Evolutionary conservation across 768 basidiomycete species (phyloP).

Genomic region (Macrolepiota albuminosa): DNA sequence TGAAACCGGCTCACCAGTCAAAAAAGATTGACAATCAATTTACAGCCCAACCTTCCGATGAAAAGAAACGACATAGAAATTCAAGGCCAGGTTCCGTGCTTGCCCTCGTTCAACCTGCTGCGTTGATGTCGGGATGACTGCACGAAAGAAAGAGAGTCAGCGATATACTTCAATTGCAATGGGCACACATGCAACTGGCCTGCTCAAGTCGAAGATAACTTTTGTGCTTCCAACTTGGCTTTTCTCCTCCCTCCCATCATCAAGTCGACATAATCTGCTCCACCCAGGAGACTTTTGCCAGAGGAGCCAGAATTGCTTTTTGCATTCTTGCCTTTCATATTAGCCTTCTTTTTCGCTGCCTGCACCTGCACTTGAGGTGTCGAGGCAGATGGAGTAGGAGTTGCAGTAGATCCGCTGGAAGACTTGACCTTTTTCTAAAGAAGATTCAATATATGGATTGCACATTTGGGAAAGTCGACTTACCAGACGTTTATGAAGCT

Average conservation of each 20-base stretch:
- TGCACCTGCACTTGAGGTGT: constrained; percentile 33
- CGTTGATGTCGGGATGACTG: not conserved
- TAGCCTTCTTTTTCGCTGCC: constrained; percentile 45
- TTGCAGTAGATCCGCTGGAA: constrained; percentile 14
- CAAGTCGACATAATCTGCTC: constrained; percentile 71
- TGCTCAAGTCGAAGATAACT: constrained; percentile 35
- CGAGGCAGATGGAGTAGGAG: constrained; percentile 13
- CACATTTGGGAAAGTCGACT: constrained; percentile 11
- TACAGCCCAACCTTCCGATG: not conserved
- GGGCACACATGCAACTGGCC: not conserved
- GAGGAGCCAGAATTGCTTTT: constrained; percentile 18
- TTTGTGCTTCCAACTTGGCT: constrained; percentile 61
- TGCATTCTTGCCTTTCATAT: constrained; percentile 38
- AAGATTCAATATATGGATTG: constrained; percentile 5
- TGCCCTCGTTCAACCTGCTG: not conserved
- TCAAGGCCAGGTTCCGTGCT: not conserved
- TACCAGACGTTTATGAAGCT: constrained; percentile 59
- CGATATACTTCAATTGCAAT: not conserved
- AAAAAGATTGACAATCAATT: not conserved
- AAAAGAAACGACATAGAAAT: not conserved
- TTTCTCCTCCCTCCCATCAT: constrained; percentile 69
- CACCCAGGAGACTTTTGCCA: constrained; percentile 52
- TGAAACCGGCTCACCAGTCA: not conserved
- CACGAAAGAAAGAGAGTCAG: not conserved
- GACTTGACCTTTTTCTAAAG: constrained; percentile 37